phyloP scores from a whole-genome alignment of 1,284 basidiomycete species.

The Ustilago crameri region DNA sequence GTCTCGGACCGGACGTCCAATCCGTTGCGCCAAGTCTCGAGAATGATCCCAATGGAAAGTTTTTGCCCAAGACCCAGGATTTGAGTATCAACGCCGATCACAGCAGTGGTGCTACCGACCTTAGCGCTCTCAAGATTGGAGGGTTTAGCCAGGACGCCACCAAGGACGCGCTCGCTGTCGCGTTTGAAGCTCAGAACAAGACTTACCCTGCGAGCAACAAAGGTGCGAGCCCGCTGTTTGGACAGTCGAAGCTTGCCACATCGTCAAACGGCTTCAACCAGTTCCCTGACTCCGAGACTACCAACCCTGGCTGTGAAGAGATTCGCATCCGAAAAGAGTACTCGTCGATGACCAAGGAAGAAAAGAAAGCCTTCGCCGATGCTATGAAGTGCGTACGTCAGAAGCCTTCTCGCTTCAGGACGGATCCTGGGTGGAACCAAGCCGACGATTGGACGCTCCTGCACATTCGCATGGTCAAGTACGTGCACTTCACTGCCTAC shows the following conservation, averaged over 20 bases:
- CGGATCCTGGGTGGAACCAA: conserved; percentile 14
- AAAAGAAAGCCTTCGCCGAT: conserved; percentile 19
- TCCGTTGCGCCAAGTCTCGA: conserved; percentile 20
- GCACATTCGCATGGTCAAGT: conserved; percentile 41
- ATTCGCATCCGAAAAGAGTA: conserved; percentile 36
- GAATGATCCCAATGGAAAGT: conserved; percentile 13
- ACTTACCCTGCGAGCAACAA: neutral
- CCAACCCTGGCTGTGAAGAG: conserved; percentile 2
- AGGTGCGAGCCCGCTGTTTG: neutral
- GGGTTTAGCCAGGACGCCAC: neutral
- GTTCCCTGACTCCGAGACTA: neutral
- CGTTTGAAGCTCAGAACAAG: neutral
- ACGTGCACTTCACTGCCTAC: conserved; percentile 44
- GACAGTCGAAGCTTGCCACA: neutral
- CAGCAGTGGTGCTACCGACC: neutral
- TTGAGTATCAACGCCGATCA: neutral
- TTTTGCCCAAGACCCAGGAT: conserved; percentile 14
- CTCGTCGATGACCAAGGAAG: conserved; percentile 9
- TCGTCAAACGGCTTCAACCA: neutral
- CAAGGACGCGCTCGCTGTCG: neutral
- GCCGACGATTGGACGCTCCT: conserved; percentile 40
- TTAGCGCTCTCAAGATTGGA: neutral
- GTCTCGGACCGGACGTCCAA: conserved; percentile 5
- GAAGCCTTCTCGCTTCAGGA: conserved; percentile 35
- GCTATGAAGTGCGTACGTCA: conserved; percentile 31